phyloP scores from a whole-genome alignment of 2,329 filamentous ascomycete species.

The Penicillium oxalicum region DNA sequence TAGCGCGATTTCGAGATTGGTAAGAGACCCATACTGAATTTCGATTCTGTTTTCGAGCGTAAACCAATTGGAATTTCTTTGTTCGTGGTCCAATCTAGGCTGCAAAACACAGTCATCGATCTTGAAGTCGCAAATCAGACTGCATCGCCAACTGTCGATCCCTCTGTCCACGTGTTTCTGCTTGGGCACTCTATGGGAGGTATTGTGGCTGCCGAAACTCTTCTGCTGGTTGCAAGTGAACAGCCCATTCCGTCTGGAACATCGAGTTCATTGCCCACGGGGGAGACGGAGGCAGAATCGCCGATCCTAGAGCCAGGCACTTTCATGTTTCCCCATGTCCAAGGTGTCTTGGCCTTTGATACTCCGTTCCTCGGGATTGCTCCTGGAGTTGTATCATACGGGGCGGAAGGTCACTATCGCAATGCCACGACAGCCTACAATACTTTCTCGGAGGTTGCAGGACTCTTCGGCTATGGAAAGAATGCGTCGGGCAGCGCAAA shows the following conservation, averaged over 20 bases:
- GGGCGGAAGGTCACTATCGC: slow-evolving; percentile 78
- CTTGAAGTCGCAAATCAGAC: slow-evolving; percentile 78
- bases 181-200: slow-evolving; percentile 88
- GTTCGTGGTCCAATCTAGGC: slow-evolving; percentile 45
- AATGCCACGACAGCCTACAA: slow-evolving; percentile 65
- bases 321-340: slow-evolving; percentile 90
- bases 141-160: slow-evolving; percentile 77
- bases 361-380: slow-evolving; percentile 67
- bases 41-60: neutral
- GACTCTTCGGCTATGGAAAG: slow-evolving; percentile 58
- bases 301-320: slow-evolving; percentile 26
- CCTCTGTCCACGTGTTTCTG: slow-evolving; percentile 73
- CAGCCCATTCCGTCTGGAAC: slow-evolving; percentile 43
- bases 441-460: slow-evolving; percentile 58
- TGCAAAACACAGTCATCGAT: slow-evolving; percentile 89
- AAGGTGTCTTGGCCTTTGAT: slow-evolving; percentile 86
- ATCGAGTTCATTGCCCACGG: slow-evolving; percentile 17
- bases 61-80: neutral
- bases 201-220: slow-evolving; percentile 85
- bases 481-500: slow-evolving; percentile 14
- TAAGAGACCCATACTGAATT: slow-evolving; percentile 15
- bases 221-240: slow-evolving; percentile 68
- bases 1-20: slow-evolving; percentile 45
- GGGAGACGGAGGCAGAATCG: slow-evolving; percentile 9
- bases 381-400: slow-evolving; percentile 46